Conservation (phyloP, 1,284 basidiomycete species). For the Ustilago shanxiensis region DNA sequence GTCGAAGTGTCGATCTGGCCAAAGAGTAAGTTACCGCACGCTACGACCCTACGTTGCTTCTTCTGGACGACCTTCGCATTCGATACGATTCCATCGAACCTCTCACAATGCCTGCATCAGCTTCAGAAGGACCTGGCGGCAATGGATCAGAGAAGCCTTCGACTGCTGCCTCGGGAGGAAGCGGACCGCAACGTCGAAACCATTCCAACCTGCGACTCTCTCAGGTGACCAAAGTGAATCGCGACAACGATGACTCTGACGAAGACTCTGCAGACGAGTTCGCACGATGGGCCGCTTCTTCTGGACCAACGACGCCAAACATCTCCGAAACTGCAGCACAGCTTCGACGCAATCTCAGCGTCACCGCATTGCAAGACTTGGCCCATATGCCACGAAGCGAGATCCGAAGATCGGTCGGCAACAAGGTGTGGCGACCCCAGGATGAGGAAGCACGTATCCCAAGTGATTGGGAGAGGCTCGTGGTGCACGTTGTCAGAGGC, state of each 20-base stretch:
- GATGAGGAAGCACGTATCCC: conserved; percentile 64
- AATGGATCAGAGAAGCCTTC: conserved; percentile 17
- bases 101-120: conserved; percentile 12
- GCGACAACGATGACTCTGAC: conserved; percentile 31
- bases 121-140: background rate
- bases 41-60: background rate
- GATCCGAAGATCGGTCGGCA: conserved; percentile 60
- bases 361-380: conserved; percentile 62
- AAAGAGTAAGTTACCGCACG: background rate
- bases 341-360: conserved; percentile 62
- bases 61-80: background rate
- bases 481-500: conserved; percentile 63
- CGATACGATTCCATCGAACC: background rate
- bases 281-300: conserved; percentile 33
- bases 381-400: conserved; percentile 58
- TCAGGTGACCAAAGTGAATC: conserved; percentile 47
- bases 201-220: conserved; percentile 31
- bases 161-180: conserved; percentile 1
- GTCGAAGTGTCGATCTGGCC: background rate
- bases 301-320: conserved; percentile 63
- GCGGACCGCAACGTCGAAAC: conserved; percentile 23
- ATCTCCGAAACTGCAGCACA: conserved; percentile 63
- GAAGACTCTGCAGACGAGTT: conserved; percentile 53
- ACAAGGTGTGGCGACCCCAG: conserved; percentile 67
- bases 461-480: conserved; percentile 66